Conservation (phyloP, 306 rosid species). For the Pterocarpus macrocarpus region DNA sequence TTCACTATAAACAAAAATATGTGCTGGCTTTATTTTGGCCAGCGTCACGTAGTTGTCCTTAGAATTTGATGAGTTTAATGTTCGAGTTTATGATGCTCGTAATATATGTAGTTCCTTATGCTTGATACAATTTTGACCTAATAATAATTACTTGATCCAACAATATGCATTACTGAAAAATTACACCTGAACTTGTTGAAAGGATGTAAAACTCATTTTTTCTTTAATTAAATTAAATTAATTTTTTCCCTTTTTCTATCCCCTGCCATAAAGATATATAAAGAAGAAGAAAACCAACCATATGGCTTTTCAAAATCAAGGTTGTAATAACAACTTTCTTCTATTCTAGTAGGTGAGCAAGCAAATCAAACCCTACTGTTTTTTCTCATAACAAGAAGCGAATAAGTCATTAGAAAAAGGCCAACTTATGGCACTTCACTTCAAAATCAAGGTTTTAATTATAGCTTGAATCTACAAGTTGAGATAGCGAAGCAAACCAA, state of each 20-base stretch:
- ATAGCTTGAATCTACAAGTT: background rate
- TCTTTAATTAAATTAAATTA: no score
- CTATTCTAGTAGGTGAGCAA: background rate
- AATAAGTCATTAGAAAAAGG: constrained; percentile 1
- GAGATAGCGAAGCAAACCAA: constrained; percentile 26
- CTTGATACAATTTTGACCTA: no score
- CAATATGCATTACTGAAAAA: no score
- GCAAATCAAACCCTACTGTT: constrained; percentile 25
- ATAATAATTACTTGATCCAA: no score
- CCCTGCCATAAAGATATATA: background rate
- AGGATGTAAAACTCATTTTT: no score
- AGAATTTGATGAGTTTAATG: no score
- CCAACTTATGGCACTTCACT: background rate
- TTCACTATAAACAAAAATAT: no score
- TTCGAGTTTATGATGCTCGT: no score
- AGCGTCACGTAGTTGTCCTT: no score
- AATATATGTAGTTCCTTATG: no score
- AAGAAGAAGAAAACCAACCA: constrained; percentile 2
- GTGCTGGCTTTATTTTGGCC: no score
- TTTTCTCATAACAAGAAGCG: background rate
- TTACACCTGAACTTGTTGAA: no score
- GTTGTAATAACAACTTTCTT: constrained; percentile 4
- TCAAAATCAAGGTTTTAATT: constrained; percentile 33
- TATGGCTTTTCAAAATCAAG: constrained; percentile 12
- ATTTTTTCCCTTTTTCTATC: background rate